phyloP scores from a whole-genome alignment of 2,329 filamentous ascomycete species.

The Nemania diffusa region DNA sequence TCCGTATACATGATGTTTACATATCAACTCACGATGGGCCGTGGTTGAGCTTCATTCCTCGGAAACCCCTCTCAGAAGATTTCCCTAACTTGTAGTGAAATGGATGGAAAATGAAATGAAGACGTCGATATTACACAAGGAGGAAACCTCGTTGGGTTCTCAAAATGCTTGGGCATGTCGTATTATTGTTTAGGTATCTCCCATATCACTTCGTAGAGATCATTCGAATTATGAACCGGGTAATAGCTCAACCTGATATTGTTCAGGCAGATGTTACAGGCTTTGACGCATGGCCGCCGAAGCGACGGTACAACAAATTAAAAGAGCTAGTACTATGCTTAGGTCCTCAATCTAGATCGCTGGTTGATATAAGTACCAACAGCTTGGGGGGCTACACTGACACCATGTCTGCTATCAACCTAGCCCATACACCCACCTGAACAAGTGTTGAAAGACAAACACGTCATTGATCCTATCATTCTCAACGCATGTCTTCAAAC shows the following conservation, averaged over 20 bases:
- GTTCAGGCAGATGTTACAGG: neutral
- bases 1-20: constrained; percentile 34
- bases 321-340: constrained; percentile 36
- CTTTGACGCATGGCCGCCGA: neutral
- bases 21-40: constrained; percentile 36
- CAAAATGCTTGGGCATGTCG: neutral
- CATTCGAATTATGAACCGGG: neutral
- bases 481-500: constrained; percentile 40
- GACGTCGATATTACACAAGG: neutral
- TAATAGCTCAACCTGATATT: neutral
- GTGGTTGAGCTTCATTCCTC: constrained; percentile 28
- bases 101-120: neutral
- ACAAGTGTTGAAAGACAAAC: neutral
- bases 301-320: constrained; percentile 34
- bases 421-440: neutral
- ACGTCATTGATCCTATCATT: constrained; percentile 36
- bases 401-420: neutral
- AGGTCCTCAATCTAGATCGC: constrained; percentile 35
- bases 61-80: constrained; percentile 9
- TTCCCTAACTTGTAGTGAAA: neutral
- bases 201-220: neutral
- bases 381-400: neutral
- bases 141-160: neutral
- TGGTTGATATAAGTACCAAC: constrained; percentile 32
- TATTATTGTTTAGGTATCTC: neutral